Conservation (phyloP, 371 early-diverging fungal species). For the Mortierella sp. region DNA sequence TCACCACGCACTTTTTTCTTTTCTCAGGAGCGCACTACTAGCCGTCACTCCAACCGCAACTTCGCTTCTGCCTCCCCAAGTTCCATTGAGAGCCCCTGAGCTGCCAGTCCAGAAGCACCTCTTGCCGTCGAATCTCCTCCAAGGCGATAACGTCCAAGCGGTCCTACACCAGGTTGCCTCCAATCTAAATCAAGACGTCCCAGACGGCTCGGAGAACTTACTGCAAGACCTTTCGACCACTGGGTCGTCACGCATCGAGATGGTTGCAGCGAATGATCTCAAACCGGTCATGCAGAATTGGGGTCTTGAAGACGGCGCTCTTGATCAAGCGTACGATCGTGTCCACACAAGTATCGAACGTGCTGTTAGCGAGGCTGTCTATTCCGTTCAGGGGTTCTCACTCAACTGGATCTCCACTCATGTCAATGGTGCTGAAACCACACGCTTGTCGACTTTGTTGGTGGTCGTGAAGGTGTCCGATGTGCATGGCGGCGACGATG, state of each 20-base stretch:
- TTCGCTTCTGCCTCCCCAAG: no score
- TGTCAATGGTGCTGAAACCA: background rate
- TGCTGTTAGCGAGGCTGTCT: constrained; percentile 7
- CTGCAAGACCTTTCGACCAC: background rate
- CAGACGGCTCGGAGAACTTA: constrained; percentile 17
- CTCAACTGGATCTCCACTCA: background rate
- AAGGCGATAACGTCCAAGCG: background rate
- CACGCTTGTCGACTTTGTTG: constrained; percentile 14
- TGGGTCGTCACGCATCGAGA: background rate
- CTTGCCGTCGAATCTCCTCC: no score
- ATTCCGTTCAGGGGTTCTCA: constrained; percentile 17
- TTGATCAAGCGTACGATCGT: background rate
- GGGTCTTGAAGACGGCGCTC: constrained; percentile 5
- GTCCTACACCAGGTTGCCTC: background rate
- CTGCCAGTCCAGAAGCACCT: no score
- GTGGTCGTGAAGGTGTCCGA: constrained; percentile 8
- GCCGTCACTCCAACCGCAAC: no score
- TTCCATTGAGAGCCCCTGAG: no score
- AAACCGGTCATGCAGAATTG: background rate
- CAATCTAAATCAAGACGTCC: constrained; percentile 7
- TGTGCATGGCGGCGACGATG: no score
- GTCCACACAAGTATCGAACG: background rate
- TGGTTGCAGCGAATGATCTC: background rate
- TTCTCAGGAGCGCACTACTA: no score
- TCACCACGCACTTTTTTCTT: no score